Evolutionary conservation across 306 rosid genomes (phyloP).

Genomic region (Rosa persica): DNA sequence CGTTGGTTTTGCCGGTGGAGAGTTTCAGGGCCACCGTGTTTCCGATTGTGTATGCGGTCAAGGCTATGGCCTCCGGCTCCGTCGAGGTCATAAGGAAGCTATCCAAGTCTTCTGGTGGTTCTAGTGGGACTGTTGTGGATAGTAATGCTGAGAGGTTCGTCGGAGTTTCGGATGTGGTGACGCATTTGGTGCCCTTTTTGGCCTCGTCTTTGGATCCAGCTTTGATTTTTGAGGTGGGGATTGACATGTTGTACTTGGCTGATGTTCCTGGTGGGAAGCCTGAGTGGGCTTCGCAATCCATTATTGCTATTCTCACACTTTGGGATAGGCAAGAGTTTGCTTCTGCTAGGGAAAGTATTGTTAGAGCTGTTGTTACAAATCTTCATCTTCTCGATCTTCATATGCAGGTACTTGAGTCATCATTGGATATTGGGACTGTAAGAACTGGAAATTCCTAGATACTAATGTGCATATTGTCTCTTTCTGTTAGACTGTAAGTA

Average conservation of each 20-base stretch:
- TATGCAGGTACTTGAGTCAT: constrained; percentile 64
- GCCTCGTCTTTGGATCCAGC: constrained; percentile 95
- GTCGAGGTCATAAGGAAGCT: constrained; percentile 76
- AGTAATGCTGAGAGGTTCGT: constrained; percentile 76
- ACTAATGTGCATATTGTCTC: not conserved
- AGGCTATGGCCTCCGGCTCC: constrained; percentile 87
- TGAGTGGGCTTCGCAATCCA: constrained; percentile 97
- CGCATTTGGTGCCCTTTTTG: constrained; percentile 90
- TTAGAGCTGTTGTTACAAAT: constrained; percentile 95
- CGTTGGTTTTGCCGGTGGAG: constrained; percentile 86
- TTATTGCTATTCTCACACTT: constrained; percentile 84
- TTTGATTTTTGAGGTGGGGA: constrained; percentile 89
- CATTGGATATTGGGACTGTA: not conserved
- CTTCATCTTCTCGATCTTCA: constrained; percentile 95
- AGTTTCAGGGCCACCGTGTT: constrained; percentile 82
- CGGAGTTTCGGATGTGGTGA: constrained; percentile 90
- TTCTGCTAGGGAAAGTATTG: constrained; percentile 93
- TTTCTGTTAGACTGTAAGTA: not conserved
- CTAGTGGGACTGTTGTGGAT: constrained; percentile 42
- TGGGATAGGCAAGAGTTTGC: constrained; percentile 98
- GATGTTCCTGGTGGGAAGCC: constrained; percentile 99
- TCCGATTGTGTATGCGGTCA: constrained; percentile 83
- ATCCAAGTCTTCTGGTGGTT: constrained; percentile 57
- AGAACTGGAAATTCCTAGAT: not conserved
- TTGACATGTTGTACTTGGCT: constrained; percentile 91